Base-by-base conservation (phyloP, 306 rosid genomes). In the Fagus crenata region DNA sequence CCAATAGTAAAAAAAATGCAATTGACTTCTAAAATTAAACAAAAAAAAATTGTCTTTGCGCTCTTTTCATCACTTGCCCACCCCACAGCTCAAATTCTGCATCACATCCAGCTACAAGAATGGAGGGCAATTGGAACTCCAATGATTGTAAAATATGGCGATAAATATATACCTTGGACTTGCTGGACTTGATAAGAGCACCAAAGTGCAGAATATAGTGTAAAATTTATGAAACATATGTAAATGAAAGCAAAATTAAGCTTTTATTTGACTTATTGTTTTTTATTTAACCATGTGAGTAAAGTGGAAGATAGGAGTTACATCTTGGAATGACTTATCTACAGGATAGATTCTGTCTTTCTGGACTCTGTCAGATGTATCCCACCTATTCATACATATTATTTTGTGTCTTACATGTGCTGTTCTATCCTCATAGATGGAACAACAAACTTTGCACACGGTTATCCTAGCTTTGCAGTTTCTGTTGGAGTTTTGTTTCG, bases 401-500 rank as follows among this genome's bases (percentile, higher is more conserved):
- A 65, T 31, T 65, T 15, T 36, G 14, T 4, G 7, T 61, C 68
- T 33, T 61, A 36, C 49, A 37, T 37, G 12, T 37, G 71, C 32
- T 65, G 67, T 61, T 72, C 59, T 83, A 77, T 78, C 18, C 74
- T 76, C 49, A 73, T 72, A 92, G 99, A 95, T 83, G 99, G 99
- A 71, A 95, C 99, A 14, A 95, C 99, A 82, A 95, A 95, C 85
- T 95, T 92, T 70, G 97, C 99, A 14, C 99, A 92, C 32, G 87
- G 97, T 80, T 95, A 95, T 84, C 97, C 97, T 41, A 83, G 89
- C 86, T 95, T 95, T 88, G 97, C 97, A 5, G 99, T 95, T 69
- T 92, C 99, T 72, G 89, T 95, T 53, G 99, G 97, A 72, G 97
- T 95, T 82, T 75, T 95, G 39, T 90, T 85, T 82, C 87, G 82